These are phyloP conservation scores for Chalciporus sphaerocephalus DNA, from an alignment of 768 basidiomycete species.

Conservation along the genomic window DNA sequence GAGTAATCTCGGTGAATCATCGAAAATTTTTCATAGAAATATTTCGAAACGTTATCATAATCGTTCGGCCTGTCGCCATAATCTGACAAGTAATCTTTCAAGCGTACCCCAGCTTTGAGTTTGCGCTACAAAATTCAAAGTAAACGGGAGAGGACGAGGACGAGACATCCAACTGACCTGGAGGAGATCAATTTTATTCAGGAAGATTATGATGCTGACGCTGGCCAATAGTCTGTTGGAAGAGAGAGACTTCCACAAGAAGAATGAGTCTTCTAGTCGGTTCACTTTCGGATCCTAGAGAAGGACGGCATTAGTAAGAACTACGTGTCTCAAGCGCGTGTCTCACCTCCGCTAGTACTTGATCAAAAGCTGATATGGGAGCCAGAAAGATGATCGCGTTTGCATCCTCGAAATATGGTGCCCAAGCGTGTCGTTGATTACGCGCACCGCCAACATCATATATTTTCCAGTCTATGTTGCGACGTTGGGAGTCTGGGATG, in stretches of 20 bases:
- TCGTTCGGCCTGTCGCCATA: conserved; percentile 79
- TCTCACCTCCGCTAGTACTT: conserved; percentile 70
- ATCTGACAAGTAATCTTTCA: conserved; percentile 62
- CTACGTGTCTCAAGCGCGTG: conserved; percentile 5
- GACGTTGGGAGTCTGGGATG: conserved; percentile 37
- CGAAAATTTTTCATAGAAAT: conserved; percentile 70
- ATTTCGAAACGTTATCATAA: conserved; percentile 70
- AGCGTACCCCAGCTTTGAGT: conserved; percentile 68
- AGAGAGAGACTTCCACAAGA: conserved; percentile 68
- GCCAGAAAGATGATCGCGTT: conserved; percentile 87
- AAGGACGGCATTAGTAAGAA: conserved; percentile 5
- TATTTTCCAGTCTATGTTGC: conserved; percentile 70
- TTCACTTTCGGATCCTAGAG: conserved; percentile 67
- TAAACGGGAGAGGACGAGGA: neutral
- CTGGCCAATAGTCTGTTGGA: conserved; percentile 68
- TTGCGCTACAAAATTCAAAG: conserved; percentile 47
- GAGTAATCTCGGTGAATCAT: conserved; percentile 63
- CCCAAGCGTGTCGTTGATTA: conserved; percentile 82
- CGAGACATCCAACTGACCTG: conserved; percentile 40
- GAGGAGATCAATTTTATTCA: conserved; percentile 79
- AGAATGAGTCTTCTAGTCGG: conserved; percentile 73
- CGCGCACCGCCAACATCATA: conserved; percentile 83
- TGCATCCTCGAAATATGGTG: conserved; percentile 83
- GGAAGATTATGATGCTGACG: conserved; percentile 76
- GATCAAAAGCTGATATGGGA: conserved; percentile 85